phyloP scores from a whole-genome alignment of 768 basidiomycete species.

The Hygrophorus russula region DNA sequence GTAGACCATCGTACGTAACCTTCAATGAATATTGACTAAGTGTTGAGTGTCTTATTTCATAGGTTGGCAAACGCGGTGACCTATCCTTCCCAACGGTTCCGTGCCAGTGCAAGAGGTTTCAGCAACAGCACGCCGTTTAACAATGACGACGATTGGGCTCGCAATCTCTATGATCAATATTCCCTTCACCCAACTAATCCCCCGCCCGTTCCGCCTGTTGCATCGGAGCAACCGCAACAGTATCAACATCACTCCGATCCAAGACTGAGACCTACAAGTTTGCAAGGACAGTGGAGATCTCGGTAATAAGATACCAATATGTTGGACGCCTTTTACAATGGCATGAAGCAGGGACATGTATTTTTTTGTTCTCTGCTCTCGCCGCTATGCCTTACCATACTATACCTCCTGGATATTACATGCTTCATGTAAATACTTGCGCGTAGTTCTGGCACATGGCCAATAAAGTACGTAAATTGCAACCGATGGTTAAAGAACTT shows the following conservation, averaged over 20 bases:
- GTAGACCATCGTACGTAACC: background rate
- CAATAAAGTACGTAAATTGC: slow-evolving; percentile 9
- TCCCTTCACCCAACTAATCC: too few species aligned
- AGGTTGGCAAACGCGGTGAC: background rate
- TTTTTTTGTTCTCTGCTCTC: too few species aligned
- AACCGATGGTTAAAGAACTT: slow-evolving; percentile 6
- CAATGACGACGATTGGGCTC: too few species aligned
- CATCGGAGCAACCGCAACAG: background rate
- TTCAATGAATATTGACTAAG: background rate
- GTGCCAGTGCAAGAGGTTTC: too few species aligned
- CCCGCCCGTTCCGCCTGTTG: too few species aligned
- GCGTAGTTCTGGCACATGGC: too few species aligned
- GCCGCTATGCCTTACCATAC: too few species aligned
- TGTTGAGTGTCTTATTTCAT: background rate
- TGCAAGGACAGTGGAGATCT: background rate
- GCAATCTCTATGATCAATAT: too few species aligned
- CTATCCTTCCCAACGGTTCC: background rate
- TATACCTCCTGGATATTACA: too few species aligned
- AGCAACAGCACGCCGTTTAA: too few species aligned
- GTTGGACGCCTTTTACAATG: background rate
- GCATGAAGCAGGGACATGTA: background rate
- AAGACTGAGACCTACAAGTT: background rate
- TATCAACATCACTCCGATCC: background rate
- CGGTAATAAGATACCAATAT: background rate
- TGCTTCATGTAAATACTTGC: too few species aligned